A percentile compares a stretch with the other conserved stretches of the same genome.
Conservation (phyloP, 2,329 filamentous ascomycete species). For the Aspergillus sp. region DNA sequence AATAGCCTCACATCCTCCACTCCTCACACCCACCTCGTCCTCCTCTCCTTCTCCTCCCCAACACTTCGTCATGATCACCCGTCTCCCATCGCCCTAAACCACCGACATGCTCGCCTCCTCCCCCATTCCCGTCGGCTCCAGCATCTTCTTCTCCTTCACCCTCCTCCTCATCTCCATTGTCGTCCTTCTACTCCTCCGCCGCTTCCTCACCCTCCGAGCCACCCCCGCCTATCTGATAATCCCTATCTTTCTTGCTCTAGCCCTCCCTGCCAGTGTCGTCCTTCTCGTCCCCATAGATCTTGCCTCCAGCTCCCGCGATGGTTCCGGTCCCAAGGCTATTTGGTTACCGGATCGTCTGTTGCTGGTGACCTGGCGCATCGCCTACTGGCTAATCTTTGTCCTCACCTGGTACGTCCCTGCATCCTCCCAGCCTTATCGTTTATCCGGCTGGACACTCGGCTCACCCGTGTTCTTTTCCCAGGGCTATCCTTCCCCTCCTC, state of each 20-base stretch:
- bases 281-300: slow-evolving; percentile 94
- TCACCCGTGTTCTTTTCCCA: slow-evolving; percentile 33
- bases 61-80: slow-evolving; percentile 1
- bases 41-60: slow-evolving; percentile 7
- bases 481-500: slow-evolving; percentile 86
- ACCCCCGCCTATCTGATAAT: slow-evolving; percentile 88
- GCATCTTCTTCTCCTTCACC: slow-evolving; percentile 71
- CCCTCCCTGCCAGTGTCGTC: slow-evolving; percentile 85
- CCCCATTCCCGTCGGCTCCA: slow-evolving; percentile 66
- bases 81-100: slow-evolving; percentile 12
- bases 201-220: slow-evolving; percentile 84
- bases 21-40: background rate
- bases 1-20: background rate
- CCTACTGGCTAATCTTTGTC: slow-evolving; percentile 95
- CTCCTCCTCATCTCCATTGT: slow-evolving; percentile 70
- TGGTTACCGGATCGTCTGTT: slow-evolving; percentile 79
- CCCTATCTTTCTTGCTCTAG: slow-evolving; percentile 94
- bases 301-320: slow-evolving; percentile 74
- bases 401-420: slow-evolving; percentile 72
- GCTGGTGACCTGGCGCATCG: slow-evolving; percentile 87
- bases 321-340: slow-evolving; percentile 73
- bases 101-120: slow-evolving; percentile 31
- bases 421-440: background rate
- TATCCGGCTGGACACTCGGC: background rate
- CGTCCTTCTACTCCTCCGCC: slow-evolving; percentile 79